phyloP scores from a whole-genome alignment of 495 filamentous ascomycete species.

The Rhizodiscina lignyota region DNA sequence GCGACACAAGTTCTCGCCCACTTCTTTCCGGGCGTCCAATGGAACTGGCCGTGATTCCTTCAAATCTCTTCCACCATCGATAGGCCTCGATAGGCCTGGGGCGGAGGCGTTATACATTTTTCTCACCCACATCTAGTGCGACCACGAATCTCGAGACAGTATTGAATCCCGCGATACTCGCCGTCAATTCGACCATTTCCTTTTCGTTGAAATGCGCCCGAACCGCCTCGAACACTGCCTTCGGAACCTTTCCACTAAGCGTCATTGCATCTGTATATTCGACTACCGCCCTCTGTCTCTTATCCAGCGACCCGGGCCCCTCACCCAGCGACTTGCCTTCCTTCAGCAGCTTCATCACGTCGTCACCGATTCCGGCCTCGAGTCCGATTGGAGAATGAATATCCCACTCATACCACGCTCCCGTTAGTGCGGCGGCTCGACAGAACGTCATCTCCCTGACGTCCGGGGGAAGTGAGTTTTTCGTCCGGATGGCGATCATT shows the following conservation, averaged over 20 bases:
- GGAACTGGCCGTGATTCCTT: too few relatives aligned
- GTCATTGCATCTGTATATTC: constrained; percentile 21
- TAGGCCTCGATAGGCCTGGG: too few relatives aligned
- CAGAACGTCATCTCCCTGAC: constrained; percentile 18
- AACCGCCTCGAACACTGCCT: constrained; percentile 22
- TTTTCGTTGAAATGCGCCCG: constrained; percentile 33
- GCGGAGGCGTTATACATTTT: too few relatives aligned
- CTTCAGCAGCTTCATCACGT: constrained; percentile 22
- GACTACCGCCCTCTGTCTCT: constrained; percentile 15
- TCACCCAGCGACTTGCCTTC: too few relatives aligned
- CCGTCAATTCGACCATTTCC: constrained; percentile 35
- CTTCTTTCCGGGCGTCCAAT: too few relatives aligned
- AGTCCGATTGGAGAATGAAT: constrained; percentile 14
- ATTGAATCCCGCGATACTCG: constrained; percentile 66
- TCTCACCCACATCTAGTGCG: constrained; percentile 60
- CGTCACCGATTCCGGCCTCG: constrained; percentile 29
- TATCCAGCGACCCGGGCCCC: too few relatives aligned
- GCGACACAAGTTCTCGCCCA: too few relatives aligned
- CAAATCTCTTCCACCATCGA: too few relatives aligned
- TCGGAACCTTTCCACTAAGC: constrained; percentile 12
- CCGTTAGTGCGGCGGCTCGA: constrained; percentile 20
- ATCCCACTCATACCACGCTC: constrained; percentile 21
- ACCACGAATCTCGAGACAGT: constrained; percentile 75
- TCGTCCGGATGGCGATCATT: constrained; percentile 19
- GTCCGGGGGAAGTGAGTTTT: constrained; percentile 12